Conservation (phyloP, 163 green algal genomes). For the Scenedesmus sp. region DNA sequence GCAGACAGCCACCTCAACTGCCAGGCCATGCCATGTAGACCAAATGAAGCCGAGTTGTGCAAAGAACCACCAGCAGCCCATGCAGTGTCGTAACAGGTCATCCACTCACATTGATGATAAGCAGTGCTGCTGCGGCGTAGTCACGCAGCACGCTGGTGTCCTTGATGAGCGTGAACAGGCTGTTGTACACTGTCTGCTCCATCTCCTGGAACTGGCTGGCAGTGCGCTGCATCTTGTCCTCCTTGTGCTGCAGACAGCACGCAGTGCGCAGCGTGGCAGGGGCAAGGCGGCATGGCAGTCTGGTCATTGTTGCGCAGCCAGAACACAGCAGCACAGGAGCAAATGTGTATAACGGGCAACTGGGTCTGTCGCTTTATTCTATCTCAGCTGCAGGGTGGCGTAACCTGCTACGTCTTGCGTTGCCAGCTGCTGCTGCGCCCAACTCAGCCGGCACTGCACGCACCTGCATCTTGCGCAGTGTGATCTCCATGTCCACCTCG, state of each 20-base stretch:
- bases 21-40: too few species aligned
- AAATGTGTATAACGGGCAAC: too few species aligned
- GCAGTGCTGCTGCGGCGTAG: conserved; percentile 54
- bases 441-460: neutral
- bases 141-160: conserved; percentile 70
- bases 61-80: too few species aligned
- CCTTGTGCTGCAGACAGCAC: conserved; percentile 56
- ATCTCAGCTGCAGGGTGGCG: too few species aligned
- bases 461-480: conserved; percentile 44
- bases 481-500: conserved; percentile 50
- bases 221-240: conserved; percentile 61
- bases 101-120: conserved; percentile 35
- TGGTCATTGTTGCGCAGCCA: neutral
- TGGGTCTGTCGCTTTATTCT: too few species aligned
- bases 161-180: conserved; percentile 66
- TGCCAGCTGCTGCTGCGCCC: neutral
- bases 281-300: neutral
- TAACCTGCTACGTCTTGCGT: neutral
- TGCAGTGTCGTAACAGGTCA: neutral
- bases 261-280: neutral
- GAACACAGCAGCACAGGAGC: too few species aligned
- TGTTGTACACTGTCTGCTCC: conserved; percentile 70
- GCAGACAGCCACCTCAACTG: too few species aligned
- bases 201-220: conserved; percentile 50
- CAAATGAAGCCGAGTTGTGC: too few species aligned